Conservation (phyloP, 2,329 filamentous ascomycete genomes). For the Ramichloridium luteum region DNA sequence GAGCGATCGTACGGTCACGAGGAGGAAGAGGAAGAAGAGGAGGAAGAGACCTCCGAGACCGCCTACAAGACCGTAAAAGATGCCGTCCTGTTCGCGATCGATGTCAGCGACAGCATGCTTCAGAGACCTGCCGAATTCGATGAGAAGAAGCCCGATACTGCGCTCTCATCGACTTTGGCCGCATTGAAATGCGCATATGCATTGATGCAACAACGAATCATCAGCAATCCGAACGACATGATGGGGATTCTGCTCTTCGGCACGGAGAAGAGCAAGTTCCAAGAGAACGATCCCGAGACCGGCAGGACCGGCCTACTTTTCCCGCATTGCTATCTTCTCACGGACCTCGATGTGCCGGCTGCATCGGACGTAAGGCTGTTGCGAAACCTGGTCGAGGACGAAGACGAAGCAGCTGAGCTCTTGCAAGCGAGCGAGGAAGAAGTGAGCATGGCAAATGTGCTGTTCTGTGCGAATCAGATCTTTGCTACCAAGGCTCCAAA, state of each 20-base stretch:
- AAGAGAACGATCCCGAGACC: constrained; percentile 48
- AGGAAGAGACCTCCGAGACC: constrained; percentile 55
- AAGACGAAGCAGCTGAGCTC: constrained; percentile 56
- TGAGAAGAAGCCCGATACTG: constrained; percentile 64
- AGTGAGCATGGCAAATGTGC: constrained; percentile 72
- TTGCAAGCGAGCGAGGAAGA: constrained; percentile 56
- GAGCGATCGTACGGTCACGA: constrained; percentile 23
- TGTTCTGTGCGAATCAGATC: constrained; percentile 92
- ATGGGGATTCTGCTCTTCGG: constrained; percentile 91
- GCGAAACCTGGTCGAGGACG: constrained; percentile 64
- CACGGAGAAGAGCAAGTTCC: constrained; percentile 71
- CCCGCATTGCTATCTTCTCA: constrained; percentile 84
- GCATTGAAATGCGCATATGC: constrained; percentile 89
- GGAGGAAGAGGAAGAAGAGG: constrained; percentile 52
- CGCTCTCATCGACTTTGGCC: constrained; percentile 61
- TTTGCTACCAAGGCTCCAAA: constrained; percentile 93
- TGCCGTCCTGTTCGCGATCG: constrained; percentile 94
- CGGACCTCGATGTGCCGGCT: constrained; percentile 75
- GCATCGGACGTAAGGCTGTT: constrained; percentile 76
- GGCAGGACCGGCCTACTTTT: constrained; percentile 50
- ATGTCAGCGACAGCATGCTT: constrained; percentile 82
- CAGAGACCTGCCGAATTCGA: constrained; percentile 48
- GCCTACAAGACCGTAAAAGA: constrained; percentile 88
- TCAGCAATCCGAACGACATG: constrained; percentile 91
- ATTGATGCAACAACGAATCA: constrained; percentile 96